Conservation (phyloP, 164 flowering plant species). For the Chloranthus sessilifolius region DNA sequence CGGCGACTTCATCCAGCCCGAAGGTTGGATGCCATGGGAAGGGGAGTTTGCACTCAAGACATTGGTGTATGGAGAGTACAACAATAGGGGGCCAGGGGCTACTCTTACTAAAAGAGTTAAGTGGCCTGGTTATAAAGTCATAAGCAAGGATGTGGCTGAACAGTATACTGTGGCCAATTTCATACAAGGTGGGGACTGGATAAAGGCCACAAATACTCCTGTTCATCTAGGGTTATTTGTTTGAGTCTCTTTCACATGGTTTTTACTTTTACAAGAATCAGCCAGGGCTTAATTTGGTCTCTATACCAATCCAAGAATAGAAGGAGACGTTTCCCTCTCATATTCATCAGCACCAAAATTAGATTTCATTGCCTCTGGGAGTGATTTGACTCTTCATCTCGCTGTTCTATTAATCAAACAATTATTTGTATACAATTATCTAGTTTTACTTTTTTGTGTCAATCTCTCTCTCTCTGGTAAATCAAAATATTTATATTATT, state of each 20-base stretch:
- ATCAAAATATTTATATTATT: too few relatives aligned
- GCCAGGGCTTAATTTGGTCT: slow-evolving; percentile 1
- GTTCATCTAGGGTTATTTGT: slow-evolving; percentile 11
- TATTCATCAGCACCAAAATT: too few relatives aligned
- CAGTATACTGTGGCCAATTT: slow-evolving; percentile 20
- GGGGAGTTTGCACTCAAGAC: slow-evolving; percentile 25
- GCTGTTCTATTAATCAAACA: too few relatives aligned
- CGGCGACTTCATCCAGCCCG: slow-evolving; percentile 18
- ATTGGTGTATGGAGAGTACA: slow-evolving; percentile 19
- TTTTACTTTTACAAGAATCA: background rate
- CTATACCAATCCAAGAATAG: too few relatives aligned
- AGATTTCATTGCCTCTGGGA: too few relatives aligned
- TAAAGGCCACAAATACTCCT: slow-evolving; percentile 14
- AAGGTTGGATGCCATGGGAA: slow-evolving; percentile 29
- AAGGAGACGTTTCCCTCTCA: too few relatives aligned
- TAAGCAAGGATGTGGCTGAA: slow-evolving; percentile 12
- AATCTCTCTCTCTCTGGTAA: too few relatives aligned
- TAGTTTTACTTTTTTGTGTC: too few relatives aligned
- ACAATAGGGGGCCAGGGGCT: slow-evolving; percentile 24
- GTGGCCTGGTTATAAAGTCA: slow-evolving; percentile 22
- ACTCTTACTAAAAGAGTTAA: slow-evolving; percentile 11
- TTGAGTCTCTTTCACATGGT: too few relatives aligned
- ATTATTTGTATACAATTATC: too few relatives aligned
- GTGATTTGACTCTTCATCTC: too few relatives aligned
- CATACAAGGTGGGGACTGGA: slow-evolving; percentile 16